Evolutionary conservation across 75 land plant genomes (phyloP).

Genomic region (Selaginella tamariscina): DNA sequence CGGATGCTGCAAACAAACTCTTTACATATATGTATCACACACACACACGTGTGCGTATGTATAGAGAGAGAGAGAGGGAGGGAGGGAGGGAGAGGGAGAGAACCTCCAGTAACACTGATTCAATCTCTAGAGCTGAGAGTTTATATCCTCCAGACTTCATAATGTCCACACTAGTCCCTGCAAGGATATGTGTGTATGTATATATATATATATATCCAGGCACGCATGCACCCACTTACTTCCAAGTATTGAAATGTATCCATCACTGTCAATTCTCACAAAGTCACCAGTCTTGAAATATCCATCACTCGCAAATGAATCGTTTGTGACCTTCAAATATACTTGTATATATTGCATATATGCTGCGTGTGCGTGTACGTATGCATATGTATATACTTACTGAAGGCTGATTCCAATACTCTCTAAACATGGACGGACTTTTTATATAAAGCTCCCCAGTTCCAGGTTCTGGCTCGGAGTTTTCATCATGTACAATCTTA

Average conservation of each 20-base stretch:
- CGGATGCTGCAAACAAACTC: slow-evolving; percentile 55
- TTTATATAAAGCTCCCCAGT: slow-evolving; percentile 80
- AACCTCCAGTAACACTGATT: slow-evolving; percentile 79
- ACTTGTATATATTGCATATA: neutral
- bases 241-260: slow-evolving; percentile 80
- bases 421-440: slow-evolving; percentile 88
- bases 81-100: too few relatives aligned
- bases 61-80: neutral
- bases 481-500: slow-evolving; percentile 54
- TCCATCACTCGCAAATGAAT: slow-evolving; percentile 75
- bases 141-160: slow-evolving; percentile 96
- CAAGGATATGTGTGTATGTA: neutral
- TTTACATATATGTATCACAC: neutral
- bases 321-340: slow-evolving; percentile 52
- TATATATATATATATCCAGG: neutral
- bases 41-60: neutral
- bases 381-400: slow-evolving; percentile 18
- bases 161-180: slow-evolving; percentile 94
- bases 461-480: slow-evolving; percentile 21
- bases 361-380: too few relatives aligned
- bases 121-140: slow-evolving; percentile 90
- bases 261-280: slow-evolving; percentile 78
- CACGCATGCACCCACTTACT: slow-evolving; percentile 35
- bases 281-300: slow-evolving; percentile 97
- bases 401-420: slow-evolving; percentile 86